Evolutionary conservation across 2,329 filamentous ascomycete genomes (phyloP).

Genomic region (Rhynchosporium secalis): DNA sequence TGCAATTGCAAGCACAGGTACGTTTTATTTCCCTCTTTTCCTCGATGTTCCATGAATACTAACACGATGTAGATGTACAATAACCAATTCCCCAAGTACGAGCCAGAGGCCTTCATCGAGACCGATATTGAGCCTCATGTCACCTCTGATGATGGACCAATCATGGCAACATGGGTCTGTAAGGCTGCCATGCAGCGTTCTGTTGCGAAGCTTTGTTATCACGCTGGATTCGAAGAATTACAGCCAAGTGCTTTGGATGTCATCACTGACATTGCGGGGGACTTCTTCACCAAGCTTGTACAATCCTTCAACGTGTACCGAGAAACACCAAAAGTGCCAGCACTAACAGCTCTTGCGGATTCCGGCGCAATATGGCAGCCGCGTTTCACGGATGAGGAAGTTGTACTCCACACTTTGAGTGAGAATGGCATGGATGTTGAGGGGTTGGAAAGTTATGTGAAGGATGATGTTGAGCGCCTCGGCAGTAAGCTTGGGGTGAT

Average conservation of each 20-base stretch:
- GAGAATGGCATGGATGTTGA: slow-evolving; percentile 84
- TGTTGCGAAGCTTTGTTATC: slow-evolving; percentile 92
- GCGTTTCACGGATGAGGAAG: slow-evolving; percentile 79
- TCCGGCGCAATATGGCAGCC: slow-evolving; percentile 52
- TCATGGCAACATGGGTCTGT: slow-evolving; percentile 82
- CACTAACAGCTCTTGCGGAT: slow-evolving; percentile 44
- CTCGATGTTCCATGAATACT: neutral
- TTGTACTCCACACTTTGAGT: slow-evolving; percentile 80
- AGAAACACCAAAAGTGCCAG: slow-evolving; percentile 75
- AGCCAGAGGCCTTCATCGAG: slow-evolving; percentile 85
- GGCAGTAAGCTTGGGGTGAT: slow-evolving; percentile 76
- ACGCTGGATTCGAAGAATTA: slow-evolving; percentile 94
- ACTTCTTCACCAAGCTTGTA: slow-evolving; percentile 85
- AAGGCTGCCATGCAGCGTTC: slow-evolving; percentile 84
- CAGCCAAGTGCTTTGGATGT: slow-evolving; percentile 92
- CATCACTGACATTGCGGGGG: slow-evolving; percentile 82
- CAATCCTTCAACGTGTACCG: slow-evolving; percentile 79
- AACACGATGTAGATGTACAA: slow-evolving; percentile 71
- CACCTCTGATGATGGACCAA: slow-evolving; percentile 80
- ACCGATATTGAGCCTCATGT: slow-evolving; percentile 86
- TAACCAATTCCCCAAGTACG: slow-evolving; percentile 97
- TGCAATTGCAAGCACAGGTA: slow-evolving; percentile 97
- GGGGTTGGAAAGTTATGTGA: slow-evolving; percentile 79
- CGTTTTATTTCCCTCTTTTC: slow-evolving; percentile 29
- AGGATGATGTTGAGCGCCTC: slow-evolving; percentile 89